Base-by-base conservation (phyloP, 2,329 filamentous ascomycete genomes). In the Fusarium sp. region DNA sequence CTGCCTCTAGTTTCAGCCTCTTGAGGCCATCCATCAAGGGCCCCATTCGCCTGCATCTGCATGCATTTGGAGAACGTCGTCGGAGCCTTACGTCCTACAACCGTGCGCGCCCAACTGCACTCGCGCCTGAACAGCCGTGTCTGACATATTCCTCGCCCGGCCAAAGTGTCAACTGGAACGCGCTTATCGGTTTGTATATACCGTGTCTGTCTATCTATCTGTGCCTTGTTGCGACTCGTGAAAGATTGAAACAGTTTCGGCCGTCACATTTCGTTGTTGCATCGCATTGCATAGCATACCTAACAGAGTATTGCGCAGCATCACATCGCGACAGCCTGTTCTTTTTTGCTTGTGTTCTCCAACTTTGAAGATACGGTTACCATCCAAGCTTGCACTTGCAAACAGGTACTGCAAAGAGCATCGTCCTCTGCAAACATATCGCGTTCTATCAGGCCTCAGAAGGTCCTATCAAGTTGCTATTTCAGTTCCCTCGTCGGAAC, bases 71-170 rank as follows among this genome's bases (percentile, higher is more conserved):
- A 73, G 72, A 66, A 75, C 39, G 32, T 75, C 66, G 59, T 75
- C 67, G 69, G 70, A 74, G 77, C 77, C 77, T 77, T 78, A 79
- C 70, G 73, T 66, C 69, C 53, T 70, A 47, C 60, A 67, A 48
- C 77, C 70, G 70, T 78, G 72, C 66, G 75, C 72, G 77, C 77
- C 77, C 75, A 79, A 79, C 74, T 70, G 75, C 74, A 71, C 67
- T 68, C 57, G 73, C 74, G 72, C 75, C 75, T 74, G 62, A 76
- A 64, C 61, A 51, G 56, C 38, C 56, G 56, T 73, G 56, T 63
- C 63, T 64, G 63, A 58, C 57, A 73, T 72, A 63, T 68, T 72
- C 65, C 41, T 76, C 69, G 73, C 69, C 70, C 63, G 54, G 69
- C 55, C 64, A 58, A 69, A 65, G 77, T 70, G 69, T 69, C 62